Evolutionary conservation across 129 eudicot genomes (phyloP).

Genomic region (Solidago caesia): DNA sequence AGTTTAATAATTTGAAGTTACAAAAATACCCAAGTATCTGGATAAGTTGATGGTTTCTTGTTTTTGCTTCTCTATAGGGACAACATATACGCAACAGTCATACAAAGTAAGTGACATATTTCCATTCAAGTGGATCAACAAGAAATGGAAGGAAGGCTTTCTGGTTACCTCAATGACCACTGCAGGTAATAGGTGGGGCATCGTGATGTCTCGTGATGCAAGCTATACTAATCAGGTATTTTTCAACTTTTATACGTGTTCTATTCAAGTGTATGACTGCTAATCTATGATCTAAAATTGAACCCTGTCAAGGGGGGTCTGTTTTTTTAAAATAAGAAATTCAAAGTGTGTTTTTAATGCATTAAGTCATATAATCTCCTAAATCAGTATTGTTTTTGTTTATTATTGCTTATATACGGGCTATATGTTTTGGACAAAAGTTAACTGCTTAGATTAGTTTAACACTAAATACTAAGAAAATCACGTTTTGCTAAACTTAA

Average conservation of each 20-base stretch:
- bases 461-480: too few species aligned
- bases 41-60: not conserved
- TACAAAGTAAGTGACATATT: slow-evolving; percentile 86
- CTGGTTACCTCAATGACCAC: slow-evolving; percentile 82
- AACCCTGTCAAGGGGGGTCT: too few species aligned
- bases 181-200: slow-evolving; percentile 80
- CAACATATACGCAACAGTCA: slow-evolving; percentile 69
- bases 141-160: slow-evolving; percentile 90
- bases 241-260: not conserved
- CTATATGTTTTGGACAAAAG: too few species aligned
- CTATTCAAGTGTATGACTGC: not conserved
- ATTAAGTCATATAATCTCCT: too few species aligned
- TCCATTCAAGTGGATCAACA: slow-evolving; percentile 87
- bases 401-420: too few species aligned
- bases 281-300: not conserved
- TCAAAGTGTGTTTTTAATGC: too few species aligned
- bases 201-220: slow-evolving; percentile 86
- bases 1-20: not conserved
- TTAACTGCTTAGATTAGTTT: too few species aligned
- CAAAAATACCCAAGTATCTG: not conserved
- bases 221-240: slow-evolving; percentile 64
- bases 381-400: too few species aligned
- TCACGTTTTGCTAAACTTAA: too few species aligned
- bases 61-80: slow-evolving; percentile 38
- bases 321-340: too few species aligned